phyloP scores from a whole-genome alignment of 495 filamentous ascomycete genomes.

The Astrocystis sublimbata region DNA sequence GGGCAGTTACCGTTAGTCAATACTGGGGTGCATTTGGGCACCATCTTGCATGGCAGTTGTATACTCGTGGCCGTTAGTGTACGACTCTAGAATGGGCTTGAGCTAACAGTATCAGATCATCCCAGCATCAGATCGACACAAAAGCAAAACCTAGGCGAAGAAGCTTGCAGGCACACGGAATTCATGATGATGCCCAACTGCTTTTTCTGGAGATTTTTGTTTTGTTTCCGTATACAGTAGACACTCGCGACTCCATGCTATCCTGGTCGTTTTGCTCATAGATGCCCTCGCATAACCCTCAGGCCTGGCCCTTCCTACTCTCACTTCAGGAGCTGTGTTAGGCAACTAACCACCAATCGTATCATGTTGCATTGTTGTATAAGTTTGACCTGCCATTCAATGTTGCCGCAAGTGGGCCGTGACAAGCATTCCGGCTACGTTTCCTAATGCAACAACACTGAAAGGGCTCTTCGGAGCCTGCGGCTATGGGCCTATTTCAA shows the following conservation, averaged over 20 bases:
- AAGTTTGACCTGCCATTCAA: neutral
- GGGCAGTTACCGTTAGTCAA: constrained; percentile 1
- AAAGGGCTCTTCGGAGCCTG: neutral
- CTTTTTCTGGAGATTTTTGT: neutral
- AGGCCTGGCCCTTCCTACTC: neutral
- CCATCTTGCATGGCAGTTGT: constrained; percentile 14
- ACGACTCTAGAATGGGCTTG: neutral
- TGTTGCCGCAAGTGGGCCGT: neutral
- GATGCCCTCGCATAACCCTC: neutral
- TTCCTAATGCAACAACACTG: neutral
- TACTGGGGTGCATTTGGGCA: constrained; percentile 11
- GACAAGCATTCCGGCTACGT: neutral
- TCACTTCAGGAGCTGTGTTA: neutral
- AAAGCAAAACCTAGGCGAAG: constrained; percentile 1
- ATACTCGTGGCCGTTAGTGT: constrained; percentile 12
- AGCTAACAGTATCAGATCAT: constrained; percentile 8
- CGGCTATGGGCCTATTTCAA: constrained; percentile 1
- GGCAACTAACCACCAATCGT: neutral
- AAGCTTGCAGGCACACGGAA: constrained; percentile 4
- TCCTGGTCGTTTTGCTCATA: neutral
- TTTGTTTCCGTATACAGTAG: constrained; percentile 1
- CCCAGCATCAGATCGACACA: neutral
- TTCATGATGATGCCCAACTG: neutral
- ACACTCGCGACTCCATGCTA: neutral
- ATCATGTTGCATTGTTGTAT: constrained; percentile 8